Base-by-base conservation (phyloP, 805 yeast genomes). In the Myxozyma geophila region DNA sequence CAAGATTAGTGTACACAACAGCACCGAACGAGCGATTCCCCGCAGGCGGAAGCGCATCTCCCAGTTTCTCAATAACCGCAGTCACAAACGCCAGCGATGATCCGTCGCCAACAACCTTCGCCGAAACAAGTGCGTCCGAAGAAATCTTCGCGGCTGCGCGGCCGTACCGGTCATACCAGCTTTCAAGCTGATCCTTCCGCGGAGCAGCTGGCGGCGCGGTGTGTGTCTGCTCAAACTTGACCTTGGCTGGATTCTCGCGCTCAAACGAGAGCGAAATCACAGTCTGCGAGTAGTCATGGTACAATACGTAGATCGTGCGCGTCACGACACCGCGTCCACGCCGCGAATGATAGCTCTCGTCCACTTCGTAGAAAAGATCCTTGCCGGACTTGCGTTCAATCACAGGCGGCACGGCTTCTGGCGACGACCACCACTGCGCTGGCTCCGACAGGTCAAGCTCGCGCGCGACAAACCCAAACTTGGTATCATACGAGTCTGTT, bases 21-120 rank as follows among this genome's bases (percentile, higher is more conserved):
- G 82, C 87, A 46, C 98, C 98, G 74, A 79, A 89, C 0, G 89
- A 82, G 69, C 88, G 85, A 43, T 77, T 74, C 0, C 91, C 96
- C 53, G 90, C 82, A 0, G 89, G 82, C 51, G 79, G 82, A 28
- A 87, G 73, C 2, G 82, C 76, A 2, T 79, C 77, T 12, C 84
- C 60, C 60, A 76, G 74, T 17, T 46, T 46, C 0, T 72, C 63
- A 13, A 80, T 73, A 4, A 68, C 61, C 9, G 46, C 43, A 7
- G 59, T 19, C 7, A 83, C 71, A 58, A 74, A 72, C 13, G 73
- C 70, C n/a, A 81, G 77, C 7, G 82, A 68, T 3, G 70, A 67
- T 3, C 78, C 69, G 6, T 74, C 74, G 1, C 74, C 70, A 23
- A 67, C 65, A 13, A 41, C 19, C 40, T 49, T 56, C 4, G 82